phyloP scores from a whole-genome alignment of 495 filamentous ascomycete genomes.

The Talaromyces stipitatus region DNA sequence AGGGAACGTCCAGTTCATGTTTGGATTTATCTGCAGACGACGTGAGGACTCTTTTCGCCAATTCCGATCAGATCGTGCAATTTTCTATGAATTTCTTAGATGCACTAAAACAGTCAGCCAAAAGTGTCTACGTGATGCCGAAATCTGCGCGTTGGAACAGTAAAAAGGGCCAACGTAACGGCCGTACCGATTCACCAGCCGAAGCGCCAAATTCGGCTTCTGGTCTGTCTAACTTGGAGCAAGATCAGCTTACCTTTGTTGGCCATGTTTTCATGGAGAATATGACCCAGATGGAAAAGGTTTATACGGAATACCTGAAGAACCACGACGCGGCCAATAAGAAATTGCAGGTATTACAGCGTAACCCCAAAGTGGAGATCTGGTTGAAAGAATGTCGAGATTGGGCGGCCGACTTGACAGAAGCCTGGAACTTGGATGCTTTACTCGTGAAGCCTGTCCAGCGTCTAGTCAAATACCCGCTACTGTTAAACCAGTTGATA shows the following conservation, averaged over 20 bases:
- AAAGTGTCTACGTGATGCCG: constrained; percentile 61
- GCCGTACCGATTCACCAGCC: constrained; percentile 25
- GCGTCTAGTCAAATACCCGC: constrained; percentile 82
- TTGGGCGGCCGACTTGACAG: constrained; percentile 79
- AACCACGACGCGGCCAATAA: constrained; percentile 81
- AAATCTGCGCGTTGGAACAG: constrained; percentile 49
- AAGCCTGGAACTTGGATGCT: constrained; percentile 89
- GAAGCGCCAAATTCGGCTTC: constrained; percentile 26
- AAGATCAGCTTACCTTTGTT: constrained; percentile 67
- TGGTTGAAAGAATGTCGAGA: constrained; percentile 90
- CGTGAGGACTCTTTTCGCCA: constrained; percentile 80
- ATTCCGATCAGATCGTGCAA: constrained; percentile 75
- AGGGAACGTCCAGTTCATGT: constrained; percentile 79
- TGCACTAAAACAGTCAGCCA: constrained; percentile 67
- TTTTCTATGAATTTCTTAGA: constrained; percentile 75
- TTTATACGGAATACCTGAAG: constrained; percentile 78
- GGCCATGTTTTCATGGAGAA: constrained; percentile 72
- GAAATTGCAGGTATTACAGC: constrained; percentile 64
- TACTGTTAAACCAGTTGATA: constrained; percentile 69
- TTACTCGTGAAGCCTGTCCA: constrained; percentile 94
- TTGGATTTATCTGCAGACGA: constrained; percentile 74
- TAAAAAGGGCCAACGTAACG: constrained; percentile 42
- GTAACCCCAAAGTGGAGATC: constrained; percentile 66
- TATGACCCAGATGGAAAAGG: constrained; percentile 70
- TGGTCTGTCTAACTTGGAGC: constrained; percentile 51